A percentile compares a stretch with the other conserved stretches of the same genome.
These are phyloP conservation scores for Nannizziopsis arthrosporioides DNA, from an alignment of 2,329 filamentous ascomycete genomes.

Conservation along the genomic window DNA sequence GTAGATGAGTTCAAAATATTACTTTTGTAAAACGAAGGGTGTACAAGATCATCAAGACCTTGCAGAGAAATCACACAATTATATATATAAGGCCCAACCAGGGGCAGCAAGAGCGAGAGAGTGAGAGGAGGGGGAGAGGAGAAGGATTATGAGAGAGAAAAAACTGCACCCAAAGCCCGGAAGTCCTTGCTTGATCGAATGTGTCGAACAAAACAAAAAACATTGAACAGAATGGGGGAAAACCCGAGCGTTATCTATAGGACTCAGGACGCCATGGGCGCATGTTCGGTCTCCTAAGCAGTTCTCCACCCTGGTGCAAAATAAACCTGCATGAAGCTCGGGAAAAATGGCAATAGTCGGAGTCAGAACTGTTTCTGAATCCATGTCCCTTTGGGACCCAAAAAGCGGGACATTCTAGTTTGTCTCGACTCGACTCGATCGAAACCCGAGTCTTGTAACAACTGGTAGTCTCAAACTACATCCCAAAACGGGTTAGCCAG, in stretches of 20 bases:
- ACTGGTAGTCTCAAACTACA: conserved; percentile 7
- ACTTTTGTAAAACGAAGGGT: conserved; percentile 3
- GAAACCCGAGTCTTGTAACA: conserved; percentile 10
- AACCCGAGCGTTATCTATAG: conserved; percentile 9
- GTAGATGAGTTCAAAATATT: neutral
- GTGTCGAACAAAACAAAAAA: conserved; percentile 12
- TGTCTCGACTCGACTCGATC: conserved; percentile 9
- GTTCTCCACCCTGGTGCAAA: conserved; percentile 12
- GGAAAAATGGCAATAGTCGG: conserved; percentile 13
- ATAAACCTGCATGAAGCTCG: conserved; percentile 12
- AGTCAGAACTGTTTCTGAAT: conserved; percentile 16
- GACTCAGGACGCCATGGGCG: neutral
- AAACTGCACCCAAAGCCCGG: neutral
- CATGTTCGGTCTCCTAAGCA: conserved; percentile 3
- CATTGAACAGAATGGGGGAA: conserved; percentile 6
- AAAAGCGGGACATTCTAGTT: conserved; percentile 9
- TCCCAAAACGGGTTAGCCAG: neutral
- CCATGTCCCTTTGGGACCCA: conserved; percentile 7
- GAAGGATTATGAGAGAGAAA: too few species aligned
- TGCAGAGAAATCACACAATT: conserved; percentile 7
- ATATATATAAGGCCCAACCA: conserved; percentile 38
- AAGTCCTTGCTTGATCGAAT: neutral
- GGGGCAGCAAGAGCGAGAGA: conserved; percentile 42
- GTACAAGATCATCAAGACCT: conserved; percentile 19
- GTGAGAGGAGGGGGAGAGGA: neutral